These are phyloP conservation scores for Paraleonurus japonicus DNA, from an alignment of 257 asterid species.

Conservation along the genomic window DNA sequence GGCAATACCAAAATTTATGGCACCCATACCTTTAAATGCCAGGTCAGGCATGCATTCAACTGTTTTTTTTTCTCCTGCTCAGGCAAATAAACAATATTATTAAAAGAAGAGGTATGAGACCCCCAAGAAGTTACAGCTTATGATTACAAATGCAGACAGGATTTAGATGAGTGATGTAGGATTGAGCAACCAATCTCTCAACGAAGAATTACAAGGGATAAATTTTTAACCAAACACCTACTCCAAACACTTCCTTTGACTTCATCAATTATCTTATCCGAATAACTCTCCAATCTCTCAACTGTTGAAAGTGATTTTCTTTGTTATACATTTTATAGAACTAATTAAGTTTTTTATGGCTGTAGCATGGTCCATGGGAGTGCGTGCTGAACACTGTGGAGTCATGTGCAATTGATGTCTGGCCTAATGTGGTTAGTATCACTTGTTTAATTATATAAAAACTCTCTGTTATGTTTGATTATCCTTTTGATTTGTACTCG, in stretches of 20 bases:
- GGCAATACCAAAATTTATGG: slow-evolving; percentile 43
- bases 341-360: slow-evolving; percentile 18
- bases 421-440: slow-evolving; percentile 88
- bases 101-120: no score
- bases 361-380: slow-evolving; percentile 80
- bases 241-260: no score
- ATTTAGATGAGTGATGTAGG: no score
- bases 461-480: slow-evolving; percentile 1
- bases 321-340: neutral
- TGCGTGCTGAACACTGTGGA: slow-evolving; percentile 81
- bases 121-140: no score
- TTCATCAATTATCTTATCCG: no score
- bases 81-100: no score
- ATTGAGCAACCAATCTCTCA: no score
- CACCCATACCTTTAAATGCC: slow-evolving; percentile 32
- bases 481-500: slow-evolving; percentile 5
- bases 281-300: no score
- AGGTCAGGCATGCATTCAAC: slow-evolving; percentile 32
- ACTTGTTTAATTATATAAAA: neutral
- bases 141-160: no score
- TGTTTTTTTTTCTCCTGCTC: no score
- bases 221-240: no score
- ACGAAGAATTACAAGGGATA: no score
- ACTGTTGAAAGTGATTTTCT: slow-evolving; percentile 16
- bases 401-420: slow-evolving; percentile 85